phyloP scores from a whole-genome alignment of 176 grass and related monocot genomes.

The Melocanna baccifera region DNA sequence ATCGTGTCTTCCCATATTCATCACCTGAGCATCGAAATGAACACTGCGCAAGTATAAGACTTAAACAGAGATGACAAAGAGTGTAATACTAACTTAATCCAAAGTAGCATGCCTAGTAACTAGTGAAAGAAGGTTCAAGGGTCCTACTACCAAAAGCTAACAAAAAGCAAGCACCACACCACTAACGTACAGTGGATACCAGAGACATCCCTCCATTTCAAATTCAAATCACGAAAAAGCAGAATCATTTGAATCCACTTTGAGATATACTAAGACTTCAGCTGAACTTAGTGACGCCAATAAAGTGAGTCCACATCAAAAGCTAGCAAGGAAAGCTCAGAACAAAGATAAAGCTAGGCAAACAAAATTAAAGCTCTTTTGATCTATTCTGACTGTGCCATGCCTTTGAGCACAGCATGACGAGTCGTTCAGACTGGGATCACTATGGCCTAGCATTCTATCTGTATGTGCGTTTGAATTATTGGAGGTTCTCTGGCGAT shows the following conservation, averaged over 20 bases:
- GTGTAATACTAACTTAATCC: neutral
- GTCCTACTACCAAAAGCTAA: conserved; percentile 17
- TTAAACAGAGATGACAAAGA: neutral
- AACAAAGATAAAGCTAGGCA: conserved; percentile 33
- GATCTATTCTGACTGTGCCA: neutral
- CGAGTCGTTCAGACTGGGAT: neutral
- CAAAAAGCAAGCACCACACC: conserved; percentile 32
- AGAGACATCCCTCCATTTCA: conserved; percentile 31
- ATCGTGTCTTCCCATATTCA: neutral
- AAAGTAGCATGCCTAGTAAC: conserved; percentile 27
- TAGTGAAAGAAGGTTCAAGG: neutral
- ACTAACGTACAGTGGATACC: neutral
- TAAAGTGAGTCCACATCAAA: conserved; percentile 39
- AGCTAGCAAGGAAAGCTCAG: neutral
- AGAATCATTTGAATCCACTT: conserved; percentile 52
- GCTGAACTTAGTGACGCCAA: conserved; percentile 1
- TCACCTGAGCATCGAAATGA: neutral
- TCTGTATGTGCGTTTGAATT: neutral
- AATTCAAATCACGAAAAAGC: neutral
- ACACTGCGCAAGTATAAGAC: neutral
- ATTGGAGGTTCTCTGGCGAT: neutral
- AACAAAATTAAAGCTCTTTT: conserved; percentile 41
- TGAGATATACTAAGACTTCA: conserved; percentile 28
- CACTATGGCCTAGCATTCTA: neutral
- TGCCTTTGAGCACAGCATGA: conserved; percentile 15